Conservation (phyloP, 1,284 basidiomycete genomes). For the Meira miltonrushii region DNA sequence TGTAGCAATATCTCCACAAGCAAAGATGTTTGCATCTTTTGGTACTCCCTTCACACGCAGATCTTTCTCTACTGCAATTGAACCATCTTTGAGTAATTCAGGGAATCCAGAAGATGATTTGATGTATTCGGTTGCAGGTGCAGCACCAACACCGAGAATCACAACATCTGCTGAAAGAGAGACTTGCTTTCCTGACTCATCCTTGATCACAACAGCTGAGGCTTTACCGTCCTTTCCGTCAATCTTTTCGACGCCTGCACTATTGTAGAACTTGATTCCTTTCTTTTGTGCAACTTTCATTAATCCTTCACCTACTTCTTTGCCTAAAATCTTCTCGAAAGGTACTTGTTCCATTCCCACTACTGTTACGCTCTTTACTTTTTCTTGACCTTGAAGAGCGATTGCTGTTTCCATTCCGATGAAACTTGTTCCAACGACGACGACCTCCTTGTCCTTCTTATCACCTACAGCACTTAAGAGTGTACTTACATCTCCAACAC, state of each 20-base stretch:
- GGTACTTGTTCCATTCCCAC: slow-evolving; percentile 80
- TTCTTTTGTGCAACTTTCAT: slow-evolving; percentile 62
- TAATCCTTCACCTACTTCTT: slow-evolving; percentile 71
- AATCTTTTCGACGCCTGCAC: slow-evolving; percentile 69
- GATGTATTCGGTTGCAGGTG: slow-evolving; percentile 76
- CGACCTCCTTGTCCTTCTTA: slow-evolving; percentile 61
- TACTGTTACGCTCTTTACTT: slow-evolving; percentile 67
- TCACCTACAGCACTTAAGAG: slow-evolving; percentile 64
- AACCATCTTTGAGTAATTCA: slow-evolving; percentile 18
- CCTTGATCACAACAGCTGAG: slow-evolving; percentile 63
- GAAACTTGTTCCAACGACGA: slow-evolving; percentile 84
- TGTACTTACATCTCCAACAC: slow-evolving; percentile 67
- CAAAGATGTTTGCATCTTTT: slow-evolving; percentile 64
- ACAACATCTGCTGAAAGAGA: slow-evolving; percentile 72
- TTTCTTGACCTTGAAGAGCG: slow-evolving; percentile 62
- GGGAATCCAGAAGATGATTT: slow-evolving; percentile 63
- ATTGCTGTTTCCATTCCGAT: slow-evolving; percentile 88
- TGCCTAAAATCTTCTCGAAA: slow-evolving; percentile 74
- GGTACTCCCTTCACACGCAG: slow-evolving; percentile 62
- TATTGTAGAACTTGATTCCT: slow-evolving; percentile 75
- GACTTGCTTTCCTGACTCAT: slow-evolving; percentile 56
- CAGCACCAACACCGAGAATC: slow-evolving; percentile 82
- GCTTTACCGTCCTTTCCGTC: slow-evolving; percentile 53
- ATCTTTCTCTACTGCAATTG: slow-evolving; percentile 61
- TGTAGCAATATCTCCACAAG: slow-evolving; percentile 83